A percentile compares a stretch with the other conserved stretches of the same genome.
phyloP scores from a whole-genome alignment of 2,329 filamentous ascomycete species.

The Xylaria polymorpha region DNA sequence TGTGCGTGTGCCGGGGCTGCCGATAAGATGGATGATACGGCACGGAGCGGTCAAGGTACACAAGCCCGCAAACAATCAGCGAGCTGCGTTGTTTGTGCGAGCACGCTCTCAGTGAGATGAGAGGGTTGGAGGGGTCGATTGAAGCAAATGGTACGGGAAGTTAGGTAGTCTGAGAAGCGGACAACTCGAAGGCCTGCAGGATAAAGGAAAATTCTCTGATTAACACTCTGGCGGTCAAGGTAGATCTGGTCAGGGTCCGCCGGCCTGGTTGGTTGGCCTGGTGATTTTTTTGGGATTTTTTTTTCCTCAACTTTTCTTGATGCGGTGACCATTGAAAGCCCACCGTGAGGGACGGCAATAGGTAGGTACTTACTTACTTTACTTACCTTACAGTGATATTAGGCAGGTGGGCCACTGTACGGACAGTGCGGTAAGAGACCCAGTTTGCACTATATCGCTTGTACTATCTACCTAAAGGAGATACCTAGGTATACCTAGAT shows the following conservation, averaged over 20 bases:
- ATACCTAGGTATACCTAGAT: neutral
- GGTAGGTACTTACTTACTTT: too few relatives aligned
- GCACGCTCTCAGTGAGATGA: slow-evolving; percentile 10
- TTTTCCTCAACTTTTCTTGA: slow-evolving; percentile 1
- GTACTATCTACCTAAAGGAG: neutral
- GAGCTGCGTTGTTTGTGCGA: neutral
- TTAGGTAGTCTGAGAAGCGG: neutral
- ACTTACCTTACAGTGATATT: too few relatives aligned
- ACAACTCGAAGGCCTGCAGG: slow-evolving; percentile 10
- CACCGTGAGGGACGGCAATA: too few relatives aligned
- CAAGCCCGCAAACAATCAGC: slow-evolving; percentile 13
- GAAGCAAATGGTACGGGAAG: neutral
- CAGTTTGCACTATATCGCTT: neutral
- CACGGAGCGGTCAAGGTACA: neutral
- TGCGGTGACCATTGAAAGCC: neutral
- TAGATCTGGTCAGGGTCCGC: slow-evolving; percentile 9
- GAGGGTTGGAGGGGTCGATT: slow-evolving; percentile 23
- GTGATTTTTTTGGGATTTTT: slow-evolving; percentile 22
- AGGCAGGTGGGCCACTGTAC: too few relatives aligned
- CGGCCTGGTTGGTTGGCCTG: slow-evolving; percentile 37
- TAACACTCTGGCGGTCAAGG: slow-evolving; percentile 36
- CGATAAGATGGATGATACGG: slow-evolving; percentile 1
- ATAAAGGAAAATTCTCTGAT: slow-evolving; percentile 32
- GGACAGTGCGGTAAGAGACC: neutral
- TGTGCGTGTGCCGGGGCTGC: neutral